Percentiles rank a stretch among this genome's conserved stretches.
These are phyloP conservation scores for Gynostemma pentaphyllum DNA, from an alignment of 306 rosid species.

Conservation along the genomic window DNA sequence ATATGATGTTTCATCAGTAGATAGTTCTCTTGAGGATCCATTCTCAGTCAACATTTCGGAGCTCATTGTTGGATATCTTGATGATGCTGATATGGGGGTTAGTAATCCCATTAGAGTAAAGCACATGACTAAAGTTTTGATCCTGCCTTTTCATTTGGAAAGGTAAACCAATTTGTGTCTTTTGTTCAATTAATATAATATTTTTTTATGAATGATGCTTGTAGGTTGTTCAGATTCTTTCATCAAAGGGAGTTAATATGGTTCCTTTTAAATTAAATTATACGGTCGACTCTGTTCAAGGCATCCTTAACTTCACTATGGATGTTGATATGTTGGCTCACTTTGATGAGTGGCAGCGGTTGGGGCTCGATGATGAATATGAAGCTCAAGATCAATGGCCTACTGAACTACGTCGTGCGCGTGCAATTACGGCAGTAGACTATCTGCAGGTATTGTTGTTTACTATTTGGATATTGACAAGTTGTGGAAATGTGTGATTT, in stretches of 20 bases:
- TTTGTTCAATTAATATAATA: too few species aligned
- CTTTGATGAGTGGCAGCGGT: slow-evolving; percentile 73
- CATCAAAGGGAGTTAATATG: slow-evolving; percentile 51
- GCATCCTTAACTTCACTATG: slow-evolving; percentile 69
- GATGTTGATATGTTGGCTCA: slow-evolving; percentile 75
- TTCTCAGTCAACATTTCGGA: slow-evolving; percentile 46
- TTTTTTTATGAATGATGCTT: slow-evolving; percentile 9
- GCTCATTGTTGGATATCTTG: slow-evolving; percentile 59
- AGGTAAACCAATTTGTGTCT: background rate
- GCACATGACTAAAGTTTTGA: background rate
- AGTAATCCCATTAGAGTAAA: slow-evolving; percentile 4
- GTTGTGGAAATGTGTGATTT: too few species aligned
- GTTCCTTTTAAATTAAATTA: slow-evolving; percentile 59
- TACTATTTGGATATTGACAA: too few species aligned
- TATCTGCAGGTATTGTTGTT: slow-evolving; percentile 43
- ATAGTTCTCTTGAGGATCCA: slow-evolving; percentile 45
- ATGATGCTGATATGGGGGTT: slow-evolving; percentile 72
- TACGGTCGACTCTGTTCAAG: slow-evolving; percentile 54
- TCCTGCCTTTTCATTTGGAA: background rate
- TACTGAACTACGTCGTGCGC: slow-evolving; percentile 42
- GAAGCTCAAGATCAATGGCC: slow-evolving; percentile 91
- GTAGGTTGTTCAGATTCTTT: slow-evolving; percentile 54
- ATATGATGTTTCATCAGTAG: slow-evolving; percentile 49
- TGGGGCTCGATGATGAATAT: slow-evolving; percentile 41
- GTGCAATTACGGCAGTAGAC: slow-evolving; percentile 51